A percentile compares a stretch with the other conserved stretches of the same genome.
Conservation (phyloP, 2,329 filamentous ascomycete species). For the Phyllosticta citribraziliensis region DNA sequence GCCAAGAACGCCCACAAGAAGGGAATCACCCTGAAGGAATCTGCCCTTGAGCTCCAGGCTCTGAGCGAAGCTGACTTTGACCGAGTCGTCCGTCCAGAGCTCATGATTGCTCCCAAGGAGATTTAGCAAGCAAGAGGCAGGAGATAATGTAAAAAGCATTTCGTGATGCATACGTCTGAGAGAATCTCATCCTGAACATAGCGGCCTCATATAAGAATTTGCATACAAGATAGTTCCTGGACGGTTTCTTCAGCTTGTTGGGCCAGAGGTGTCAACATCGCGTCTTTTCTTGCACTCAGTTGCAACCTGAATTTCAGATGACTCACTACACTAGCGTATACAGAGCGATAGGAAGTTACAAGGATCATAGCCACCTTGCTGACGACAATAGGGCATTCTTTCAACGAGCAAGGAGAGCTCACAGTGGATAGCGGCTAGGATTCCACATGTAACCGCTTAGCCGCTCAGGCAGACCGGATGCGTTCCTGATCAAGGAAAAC, state of each 20-base stretch:
- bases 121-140: conserved; percentile 39
- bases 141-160: background rate
- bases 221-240: background rate
- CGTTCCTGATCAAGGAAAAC: background rate
- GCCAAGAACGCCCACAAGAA: conserved; percentile 99
- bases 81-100: conserved; percentile 76
- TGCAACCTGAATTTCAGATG: no score
- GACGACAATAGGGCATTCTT: no score
- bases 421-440: no score
- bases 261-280: no score
- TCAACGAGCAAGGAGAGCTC: no score
- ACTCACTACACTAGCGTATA: no score
- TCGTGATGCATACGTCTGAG: background rate
- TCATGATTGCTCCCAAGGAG: conserved; percentile 83
- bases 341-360: no score
- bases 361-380: no score
- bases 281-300: no score
- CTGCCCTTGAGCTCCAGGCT: conserved; percentile 85
- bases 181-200: background rate
- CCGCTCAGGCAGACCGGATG: background rate
- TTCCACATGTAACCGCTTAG: background rate
- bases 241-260: background rate
- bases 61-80: conserved; percentile 86
- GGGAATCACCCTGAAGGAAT: conserved; percentile 85
- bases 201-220: background rate